These are phyloP conservation scores for Blastocystis sp. DNA, from an alignment of 352 stramenopile genomes.

Conservation along the genomic window DNA sequence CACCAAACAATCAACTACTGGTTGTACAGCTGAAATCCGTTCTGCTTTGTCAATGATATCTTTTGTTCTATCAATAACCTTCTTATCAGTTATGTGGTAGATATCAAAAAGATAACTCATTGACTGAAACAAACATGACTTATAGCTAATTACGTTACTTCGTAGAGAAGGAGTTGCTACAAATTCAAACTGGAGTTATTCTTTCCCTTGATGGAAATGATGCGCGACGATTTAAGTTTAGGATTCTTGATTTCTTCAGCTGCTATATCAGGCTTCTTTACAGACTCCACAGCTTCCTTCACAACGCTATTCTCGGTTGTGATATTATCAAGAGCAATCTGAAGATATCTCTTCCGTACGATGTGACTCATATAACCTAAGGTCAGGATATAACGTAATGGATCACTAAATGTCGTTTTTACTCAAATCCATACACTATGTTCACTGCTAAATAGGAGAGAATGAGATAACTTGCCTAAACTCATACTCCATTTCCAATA, in stretches of 20 bases:
- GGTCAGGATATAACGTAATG: slow-evolving; percentile 45
- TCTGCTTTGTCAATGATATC: slow-evolving; percentile 11
- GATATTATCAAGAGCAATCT: slow-evolving; percentile 37
- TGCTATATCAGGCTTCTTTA: neutral
- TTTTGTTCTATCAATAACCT: slow-evolving; percentile 33
- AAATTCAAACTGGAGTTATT: slow-evolving; percentile 52
- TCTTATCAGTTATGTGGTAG: slow-evolving; percentile 31
- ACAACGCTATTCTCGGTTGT: neutral
- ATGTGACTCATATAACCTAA: slow-evolving; percentile 24
- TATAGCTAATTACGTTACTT: neutral
- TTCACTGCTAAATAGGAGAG: slow-evolving; percentile 11
- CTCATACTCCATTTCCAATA: neutral
- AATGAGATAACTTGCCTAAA: slow-evolving; percentile 59
- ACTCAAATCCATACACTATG: neutral
- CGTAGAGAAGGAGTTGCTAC: neutral
- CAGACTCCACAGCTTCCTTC: slow-evolving; percentile 10
- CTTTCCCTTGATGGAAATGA: slow-evolving; percentile 63
- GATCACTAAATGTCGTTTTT: neutral
- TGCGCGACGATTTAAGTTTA: slow-evolving; percentile 41
- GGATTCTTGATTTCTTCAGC: slow-evolving; percentile 34
- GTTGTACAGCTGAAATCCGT: neutral
- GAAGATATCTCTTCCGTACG: neutral
- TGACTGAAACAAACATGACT: neutral
- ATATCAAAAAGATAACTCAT: slow-evolving; percentile 56
- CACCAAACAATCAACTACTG: neutral